phyloP scores from a whole-genome alignment of 257 asterid species.

The Solanum arcanum region DNA sequence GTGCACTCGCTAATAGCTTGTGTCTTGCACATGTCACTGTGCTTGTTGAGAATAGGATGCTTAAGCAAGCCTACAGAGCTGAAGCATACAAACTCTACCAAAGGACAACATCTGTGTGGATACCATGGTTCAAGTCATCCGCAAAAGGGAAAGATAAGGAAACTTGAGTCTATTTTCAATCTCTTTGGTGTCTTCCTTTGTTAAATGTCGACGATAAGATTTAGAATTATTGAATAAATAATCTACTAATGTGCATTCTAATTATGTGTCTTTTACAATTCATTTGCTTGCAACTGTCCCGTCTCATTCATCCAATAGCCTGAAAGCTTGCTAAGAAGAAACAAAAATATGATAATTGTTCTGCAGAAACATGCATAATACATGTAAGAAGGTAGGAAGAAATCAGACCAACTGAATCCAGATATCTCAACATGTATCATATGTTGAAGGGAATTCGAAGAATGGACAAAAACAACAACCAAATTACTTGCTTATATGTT shows the following conservation, averaged over 20 bases:
- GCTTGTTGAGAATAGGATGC: conserved; percentile 78
- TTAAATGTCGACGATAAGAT: not conserved
- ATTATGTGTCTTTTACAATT: not conserved
- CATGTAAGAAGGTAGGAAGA: not conserved
- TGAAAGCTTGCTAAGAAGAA: not conserved
- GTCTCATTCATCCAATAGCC: not conserved
- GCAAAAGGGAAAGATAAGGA: conserved; percentile 26
- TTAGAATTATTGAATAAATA: not conserved
- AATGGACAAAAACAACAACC: not conserved
- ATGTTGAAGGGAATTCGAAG: not conserved
- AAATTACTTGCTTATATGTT: not conserved
- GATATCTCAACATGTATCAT: not conserved
- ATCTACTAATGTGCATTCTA: not conserved
- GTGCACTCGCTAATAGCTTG: conserved; percentile 59
- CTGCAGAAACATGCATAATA: not conserved
- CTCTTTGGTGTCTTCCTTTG: not conserved
- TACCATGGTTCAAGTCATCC: conserved; percentile 76
- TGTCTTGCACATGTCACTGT: conserved; percentile 78
- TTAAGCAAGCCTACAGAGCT: conserved; percentile 60
- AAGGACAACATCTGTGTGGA: conserved; percentile 67
- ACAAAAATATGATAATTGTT: not conserved
- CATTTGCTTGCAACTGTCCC: not conserved
- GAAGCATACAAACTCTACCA: conserved; percentile 62
- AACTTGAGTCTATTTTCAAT: not conserved
- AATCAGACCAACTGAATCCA: not conserved